Evolutionary conservation across 2,329 filamentous ascomycete genomes (phyloP).

Genomic region (Diplodia sapinea): DNA sequence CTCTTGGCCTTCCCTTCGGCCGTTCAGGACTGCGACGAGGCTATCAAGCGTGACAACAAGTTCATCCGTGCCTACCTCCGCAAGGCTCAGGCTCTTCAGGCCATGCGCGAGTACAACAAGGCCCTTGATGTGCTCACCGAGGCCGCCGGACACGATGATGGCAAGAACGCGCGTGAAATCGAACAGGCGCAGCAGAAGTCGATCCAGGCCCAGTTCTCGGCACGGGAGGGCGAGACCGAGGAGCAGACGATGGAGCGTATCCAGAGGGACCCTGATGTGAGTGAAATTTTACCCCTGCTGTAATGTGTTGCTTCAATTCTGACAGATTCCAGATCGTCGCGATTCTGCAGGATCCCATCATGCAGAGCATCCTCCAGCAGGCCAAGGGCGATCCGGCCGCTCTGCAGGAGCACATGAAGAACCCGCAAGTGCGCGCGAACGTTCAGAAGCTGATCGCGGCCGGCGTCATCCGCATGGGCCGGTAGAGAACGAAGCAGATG

Average conservation of each 20-base stretch:
- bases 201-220: constrained; percentile 83
- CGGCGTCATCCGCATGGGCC: constrained; percentile 83
- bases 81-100: constrained; percentile 93
- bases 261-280: constrained; percentile 86
- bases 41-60: constrained; percentile 86
- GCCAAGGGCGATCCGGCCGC: constrained; percentile 92
- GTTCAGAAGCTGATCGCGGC: constrained; percentile 94
- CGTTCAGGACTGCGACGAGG: constrained; percentile 87
- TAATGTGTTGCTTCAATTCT: constrained; percentile 6
- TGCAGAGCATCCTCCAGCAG: constrained; percentile 97
- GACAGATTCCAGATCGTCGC: constrained; percentile 69
- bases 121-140: constrained; percentile 88
- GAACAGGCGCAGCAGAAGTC: constrained; percentile 95
- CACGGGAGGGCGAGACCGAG: constrained; percentile 92
- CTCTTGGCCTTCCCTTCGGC: constrained; percentile 94
- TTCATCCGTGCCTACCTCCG: constrained; percentile 97
- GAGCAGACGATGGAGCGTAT: constrained; percentile 93
- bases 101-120: constrained; percentile 98
- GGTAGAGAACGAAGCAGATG: constrained; percentile 41
- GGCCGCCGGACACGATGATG: constrained; percentile 76
- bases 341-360: constrained; percentile 94
- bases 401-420: constrained; percentile 96
- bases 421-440: constrained; percentile 81
- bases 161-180: constrained; percentile 87
- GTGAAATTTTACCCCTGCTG: constrained; percentile 42